Evolutionary conservation across 306 rosid species (phyloP), one percentile per base, ranked within the genome.

Genomic region (Erythrophleum fordii): DNA sequence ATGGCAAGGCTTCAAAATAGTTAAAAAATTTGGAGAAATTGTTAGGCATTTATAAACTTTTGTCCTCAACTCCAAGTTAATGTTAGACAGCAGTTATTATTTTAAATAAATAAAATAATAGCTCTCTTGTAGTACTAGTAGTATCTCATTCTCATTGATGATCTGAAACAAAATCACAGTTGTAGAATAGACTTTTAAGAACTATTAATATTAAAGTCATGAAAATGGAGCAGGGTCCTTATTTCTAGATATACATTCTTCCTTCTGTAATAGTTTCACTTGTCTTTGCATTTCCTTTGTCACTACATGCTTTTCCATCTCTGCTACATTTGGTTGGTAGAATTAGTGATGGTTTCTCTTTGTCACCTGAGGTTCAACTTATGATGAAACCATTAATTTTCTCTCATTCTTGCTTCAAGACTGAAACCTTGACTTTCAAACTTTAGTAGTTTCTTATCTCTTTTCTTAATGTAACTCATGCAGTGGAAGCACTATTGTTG

Each of bases 401-500:
- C 46, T 78, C 45, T 56, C 29, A 28, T 26, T 28, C 61, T 56
- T 48, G 16, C 42, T 53, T 46, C 39, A 29, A 20, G 34, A 60
- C 11, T 11, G n/a, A 11, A 17, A 8, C 42, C 45, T 51, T 34
- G 48, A 59, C 48, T 56, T 69, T 34, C 31, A 73, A 73, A 39
- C 51, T 67, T 34, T 52, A 48, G 25, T 77, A 26, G 44, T 82
- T 72, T 76, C 64, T 72, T 29, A 16, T 79, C 6, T 56, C 61
- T 66, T 83, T 76, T 70, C 82, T 83, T 62, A 81, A 74, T 73
- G 46, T 80, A 45, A 60, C 69, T 86, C 81, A 73, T 89, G 87
- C 93, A 93, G 99, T 82, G 99, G 99, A 87, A 95, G 99, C 88
- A 95, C 99, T 56, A 95, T 95, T 51, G 98, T 95, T 65, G 99